These are phyloP conservation scores for Exophiala sp. DNA, from an alignment of 2,329 filamentous ascomycete species.

Conservation along the genomic window DNA sequence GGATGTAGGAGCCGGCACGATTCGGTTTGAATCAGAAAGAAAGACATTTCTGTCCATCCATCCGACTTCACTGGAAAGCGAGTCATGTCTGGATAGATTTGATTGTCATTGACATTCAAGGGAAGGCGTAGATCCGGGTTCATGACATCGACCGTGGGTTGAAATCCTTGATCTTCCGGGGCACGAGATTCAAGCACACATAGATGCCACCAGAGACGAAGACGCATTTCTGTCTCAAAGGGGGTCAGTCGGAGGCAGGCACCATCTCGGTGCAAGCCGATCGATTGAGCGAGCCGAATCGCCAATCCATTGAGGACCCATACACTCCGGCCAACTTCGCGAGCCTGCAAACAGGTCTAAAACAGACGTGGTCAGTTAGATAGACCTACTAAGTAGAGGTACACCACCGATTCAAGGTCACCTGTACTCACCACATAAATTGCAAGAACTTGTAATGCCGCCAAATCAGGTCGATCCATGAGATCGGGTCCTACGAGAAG, in stretches of 20 bases:
- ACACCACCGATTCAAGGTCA: too few species aligned
- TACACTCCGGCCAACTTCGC: slow-evolving; percentile 43
- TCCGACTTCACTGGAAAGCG: slow-evolving; percentile 2
- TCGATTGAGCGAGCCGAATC: slow-evolving; percentile 63
- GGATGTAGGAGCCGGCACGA: slow-evolving; percentile 1
- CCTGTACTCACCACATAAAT: slow-evolving; percentile 51
- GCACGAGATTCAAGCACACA: slow-evolving; percentile 30
- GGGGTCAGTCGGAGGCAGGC: slow-evolving; percentile 54
- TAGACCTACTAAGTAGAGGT: not conserved
- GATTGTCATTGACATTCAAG: slow-evolving; percentile 56
- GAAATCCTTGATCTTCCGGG: slow-evolving; percentile 28
- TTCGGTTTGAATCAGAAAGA: not conserved
- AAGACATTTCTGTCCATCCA: slow-evolving; percentile 16
- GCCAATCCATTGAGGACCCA: slow-evolving; percentile 61
- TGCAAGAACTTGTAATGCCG: slow-evolving; percentile 57
- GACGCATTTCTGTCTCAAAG: slow-evolving; percentile 65
- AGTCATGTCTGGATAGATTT: slow-evolving; percentile 47
- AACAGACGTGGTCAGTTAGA: slow-evolving; percentile 38
- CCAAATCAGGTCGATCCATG: slow-evolving; percentile 43
- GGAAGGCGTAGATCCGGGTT: not conserved
- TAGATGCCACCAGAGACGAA: slow-evolving; percentile 65
- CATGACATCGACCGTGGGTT: slow-evolving; percentile 37
- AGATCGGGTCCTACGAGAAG: slow-evolving; percentile 22
- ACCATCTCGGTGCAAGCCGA: slow-evolving; percentile 64
- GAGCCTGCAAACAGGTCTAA: slow-evolving; percentile 57